Evolutionary conservation across 352 stramenopile species (phyloP), one percentile per base, ranked within the genome.

Genomic region (Phytophthora sojae): DNA sequence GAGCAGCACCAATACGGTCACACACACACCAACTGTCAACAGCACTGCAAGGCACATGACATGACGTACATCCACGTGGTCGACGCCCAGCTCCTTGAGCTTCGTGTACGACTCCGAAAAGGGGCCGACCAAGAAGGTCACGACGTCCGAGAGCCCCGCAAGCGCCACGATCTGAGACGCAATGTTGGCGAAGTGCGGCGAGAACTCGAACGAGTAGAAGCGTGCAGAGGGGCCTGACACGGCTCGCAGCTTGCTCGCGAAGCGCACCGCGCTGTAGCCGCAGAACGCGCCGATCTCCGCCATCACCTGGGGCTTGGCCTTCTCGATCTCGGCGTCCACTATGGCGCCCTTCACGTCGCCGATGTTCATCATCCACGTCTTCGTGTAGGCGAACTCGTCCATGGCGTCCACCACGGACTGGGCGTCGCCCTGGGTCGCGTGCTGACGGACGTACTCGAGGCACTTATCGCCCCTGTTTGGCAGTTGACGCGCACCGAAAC

Each of bases 181-280:
- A 35, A 85, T 83, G 2, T 58, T 69, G 30, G 75, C 78, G 50
- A 73, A 83, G 32, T 69, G 47, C 12, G 71, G 66, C 11, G 65
- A 76, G 45, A 77, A 81, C 70, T 85, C 77, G 51, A 88, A 83
- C 49, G 80, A 82, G 57, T 76, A 85, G 56, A 78, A 85, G 45
- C 62, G 72, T 23, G 77, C 68, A 1, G 60, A 57, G 2, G 57
- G 44, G 8, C 66, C 75, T 0, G 45, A 71, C 2, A 73, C 59
- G 2, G 73, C 51, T 0, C 57, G 75, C 30, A 76, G 39, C 25
- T 76, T 69, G 37, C 42, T 77, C 0, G 71, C 75, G 29, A 88
- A 85, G n/a, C 75, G 77, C 59, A 83, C 75, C 7, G 80, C 80
- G 37, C 69, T 85, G 66, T 88, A 88, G 42, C 77, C 80, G 44